Evolutionary conservation across 108 stramenopile species (phyloP), one percentile per base, ranked within the genome.

Genomic region (Asterionellopsis glacialis): DNA sequence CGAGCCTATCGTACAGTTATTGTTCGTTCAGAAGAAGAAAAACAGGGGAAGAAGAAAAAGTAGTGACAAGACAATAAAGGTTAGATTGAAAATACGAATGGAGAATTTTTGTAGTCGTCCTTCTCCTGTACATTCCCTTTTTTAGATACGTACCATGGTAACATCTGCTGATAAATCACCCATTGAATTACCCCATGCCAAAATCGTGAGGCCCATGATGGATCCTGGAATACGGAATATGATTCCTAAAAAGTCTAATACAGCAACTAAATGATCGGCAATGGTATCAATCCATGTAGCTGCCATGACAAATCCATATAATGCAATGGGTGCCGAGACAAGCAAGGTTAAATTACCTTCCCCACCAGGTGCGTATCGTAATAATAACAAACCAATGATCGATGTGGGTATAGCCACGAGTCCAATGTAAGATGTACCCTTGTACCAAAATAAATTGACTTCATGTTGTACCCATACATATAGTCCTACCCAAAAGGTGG

Each of bases 251-350:
- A 91, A 79, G 41, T 82, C 74, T 11, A 98, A 73, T 15, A 95
- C 55, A 9, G 72, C 65, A n/a, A 98, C 97, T 44, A 97, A 77
- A 65, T 90, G 80, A 42, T 92, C 91, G 13, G 98, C 98, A 53
- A 99, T 79, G 50, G 67, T 62, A 76, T 97, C 95, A 54, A 99
- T 87, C 98, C 96, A 98, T 0, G 88, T 87, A 12, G 95, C 95
- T 28, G 90, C 90, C 63, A 91, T 72, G 40, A 85, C 64, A 60
- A 96, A 96, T 25, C 93, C 96, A 60, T 85, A 85, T 0, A 95
- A 59, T 9, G 91, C 89, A 61, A 93, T 66, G 9, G 94, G 94
- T 9, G 83, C 70, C 1, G 88, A 79, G n/a, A 80, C 72, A 51
- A 62, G 61, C 45, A 94, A 61, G 15, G 80, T 59, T 87, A 94